These are phyloP conservation scores for Colletotrichum falcatum DNA, from an alignment of 2,329 filamentous ascomycete genomes.

Conservation along the genomic window DNA sequence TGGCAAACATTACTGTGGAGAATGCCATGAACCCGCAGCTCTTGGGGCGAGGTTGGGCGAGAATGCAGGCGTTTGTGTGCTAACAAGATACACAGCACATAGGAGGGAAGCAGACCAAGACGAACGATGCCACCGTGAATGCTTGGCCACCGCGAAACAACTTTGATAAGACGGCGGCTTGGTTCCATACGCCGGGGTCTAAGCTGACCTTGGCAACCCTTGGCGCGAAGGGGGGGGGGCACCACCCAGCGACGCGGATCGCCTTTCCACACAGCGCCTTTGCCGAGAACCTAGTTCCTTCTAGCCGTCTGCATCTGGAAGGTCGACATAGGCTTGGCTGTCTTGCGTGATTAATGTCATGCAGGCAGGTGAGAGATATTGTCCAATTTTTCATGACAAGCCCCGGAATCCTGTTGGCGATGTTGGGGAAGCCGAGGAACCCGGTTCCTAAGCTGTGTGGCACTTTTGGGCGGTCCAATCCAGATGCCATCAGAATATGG, in stretches of 20 bases:
- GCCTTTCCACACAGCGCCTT: background rate
- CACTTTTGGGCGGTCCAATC: background rate
- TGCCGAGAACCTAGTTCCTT: conserved; percentile 2
- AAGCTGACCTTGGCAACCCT: conserved; percentile 22
- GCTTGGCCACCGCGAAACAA: conserved; percentile 15
- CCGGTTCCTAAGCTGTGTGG: background rate
- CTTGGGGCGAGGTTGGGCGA: background rate
- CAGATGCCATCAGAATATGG: background rate
- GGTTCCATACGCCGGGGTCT: conserved; percentile 15
- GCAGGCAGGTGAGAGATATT: conserved; percentile 14
- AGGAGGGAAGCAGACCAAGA: conserved; percentile 10
- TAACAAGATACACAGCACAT: background rate
- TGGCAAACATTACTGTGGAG: conserved; percentile 15
- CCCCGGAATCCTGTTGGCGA: background rate
- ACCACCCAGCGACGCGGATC: background rate
- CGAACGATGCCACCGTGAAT: conserved; percentile 5
- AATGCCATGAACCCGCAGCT: conserved; percentile 17
- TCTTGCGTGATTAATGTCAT: background rate
- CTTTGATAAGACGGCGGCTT: conserved; percentile 21
- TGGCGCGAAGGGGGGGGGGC: conserved; percentile 3
- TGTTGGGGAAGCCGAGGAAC: background rate
- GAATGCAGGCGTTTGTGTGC: conserved; percentile 10
- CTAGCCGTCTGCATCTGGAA: conserved; percentile 14
- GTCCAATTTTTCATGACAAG: background rate
- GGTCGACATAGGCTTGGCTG: conserved; percentile 6